Evolutionary conservation across 78 protist genomes (phyloP), one percentile per base, ranked within the genome.

Genomic region (Mastigamoeba balamuthi): DNA sequence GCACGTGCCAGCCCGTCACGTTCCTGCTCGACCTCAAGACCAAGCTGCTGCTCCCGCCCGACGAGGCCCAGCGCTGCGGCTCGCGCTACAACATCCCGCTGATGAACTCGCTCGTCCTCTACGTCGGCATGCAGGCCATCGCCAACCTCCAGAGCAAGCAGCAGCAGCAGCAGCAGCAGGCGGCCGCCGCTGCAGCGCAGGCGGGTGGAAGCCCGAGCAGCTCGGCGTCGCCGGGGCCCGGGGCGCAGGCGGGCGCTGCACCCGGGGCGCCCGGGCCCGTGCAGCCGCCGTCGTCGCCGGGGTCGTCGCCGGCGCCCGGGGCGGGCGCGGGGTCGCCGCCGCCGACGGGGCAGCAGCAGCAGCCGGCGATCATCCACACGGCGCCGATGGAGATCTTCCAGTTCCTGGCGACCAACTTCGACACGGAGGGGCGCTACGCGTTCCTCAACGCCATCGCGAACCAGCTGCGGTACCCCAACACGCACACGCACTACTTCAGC

Each of bases 401-500:
- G 40, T 74, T 66, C 53, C 78, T 98, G 38, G 70, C 70, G 17
- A 36, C n/a, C 27, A 87, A 90, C 33, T 78, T 97, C 17, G 97
- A 90, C 71, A 0, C 86, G 3, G 99, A 97, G 44, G 95, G 97
- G 8, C 81, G 96, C 28, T 98, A 95, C 80, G 68, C 71, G 43
- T 39, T 95, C 64, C 75, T 95, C 66, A 94, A 87, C 66, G 97
- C 98, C 42, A 80, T 95, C 35, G 97, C 96, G 38, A 97, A 98
- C 82, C 98, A 98, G 76, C 91, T 97, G 66, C 91, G 99, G 38
- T 92, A 91, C 79, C 97, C 98, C 35, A 95, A 95, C 89, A 76
- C 41, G 65, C 99, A 97, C 78, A 97, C 99, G 65, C 97, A 92
- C 81, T 95, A 90, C 94, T 95, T 94, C 75, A 77, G 91, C 79